These are phyloP conservation scores for Vishniacozyma victoriae DNA, from an alignment of 768 basidiomycete genomes.

Conservation along the genomic window DNA sequence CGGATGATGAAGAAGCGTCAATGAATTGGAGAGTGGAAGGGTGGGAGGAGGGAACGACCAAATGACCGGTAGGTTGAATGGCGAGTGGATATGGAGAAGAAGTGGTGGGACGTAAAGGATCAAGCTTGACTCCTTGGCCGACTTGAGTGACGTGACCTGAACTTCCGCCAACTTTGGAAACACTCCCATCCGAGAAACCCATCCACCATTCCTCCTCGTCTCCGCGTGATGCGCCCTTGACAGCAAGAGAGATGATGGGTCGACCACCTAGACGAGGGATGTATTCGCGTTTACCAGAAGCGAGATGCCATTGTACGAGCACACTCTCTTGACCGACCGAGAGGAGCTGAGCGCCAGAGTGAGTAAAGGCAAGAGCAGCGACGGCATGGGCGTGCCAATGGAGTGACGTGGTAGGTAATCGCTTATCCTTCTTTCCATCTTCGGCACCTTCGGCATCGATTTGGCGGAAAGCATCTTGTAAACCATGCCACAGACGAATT, in stretches of 20 bases:
- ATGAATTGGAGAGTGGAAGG: constrained; percentile 91
- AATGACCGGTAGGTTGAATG: constrained; percentile 67
- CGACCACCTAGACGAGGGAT: constrained; percentile 86
- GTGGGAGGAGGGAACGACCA: constrained; percentile 88
- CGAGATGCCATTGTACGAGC: constrained; percentile 93
- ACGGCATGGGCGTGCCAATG: constrained; percentile 98
- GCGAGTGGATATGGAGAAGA: constrained; percentile 59
- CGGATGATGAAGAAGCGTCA: constrained; percentile 63
- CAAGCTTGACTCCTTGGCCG: constrained; percentile 59
- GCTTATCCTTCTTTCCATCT: constrained; percentile 50
- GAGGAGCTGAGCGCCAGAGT: constrained; percentile 84
- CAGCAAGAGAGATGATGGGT: constrained; percentile 58
- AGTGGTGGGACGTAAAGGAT: constrained; percentile 57
- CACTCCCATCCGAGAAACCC: constrained; percentile 72
- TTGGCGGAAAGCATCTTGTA: constrained; percentile 53
- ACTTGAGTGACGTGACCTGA: constrained; percentile 60
- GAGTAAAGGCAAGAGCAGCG: constrained; percentile 74
- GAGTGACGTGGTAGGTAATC: constrained; percentile 72
- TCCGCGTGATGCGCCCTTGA: constrained; percentile 49
- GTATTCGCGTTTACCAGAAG: constrained; percentile 81
- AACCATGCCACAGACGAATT: constrained; percentile 88
- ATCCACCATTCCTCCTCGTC: constrained; percentile 80
- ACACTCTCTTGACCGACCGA: constrained; percentile 95
- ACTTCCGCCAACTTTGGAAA: constrained; percentile 65
- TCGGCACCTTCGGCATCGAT: constrained; percentile 10